Evolutionary conservation across 495 filamentous ascomycete genomes (phyloP).

Genomic region (Penicillium desertorum): DNA sequence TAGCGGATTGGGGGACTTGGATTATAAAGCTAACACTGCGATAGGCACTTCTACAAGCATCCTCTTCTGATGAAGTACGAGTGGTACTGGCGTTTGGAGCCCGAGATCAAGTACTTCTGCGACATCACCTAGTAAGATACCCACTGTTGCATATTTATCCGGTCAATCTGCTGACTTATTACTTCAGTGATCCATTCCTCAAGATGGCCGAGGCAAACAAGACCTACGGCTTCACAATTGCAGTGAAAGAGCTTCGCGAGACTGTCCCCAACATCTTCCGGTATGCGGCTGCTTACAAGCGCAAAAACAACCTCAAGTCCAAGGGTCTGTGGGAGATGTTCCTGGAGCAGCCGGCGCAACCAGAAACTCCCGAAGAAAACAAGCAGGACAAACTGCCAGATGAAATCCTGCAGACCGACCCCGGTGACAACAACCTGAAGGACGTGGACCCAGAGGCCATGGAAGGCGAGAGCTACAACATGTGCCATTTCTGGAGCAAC

Average conservation of each 20-base stretch:
- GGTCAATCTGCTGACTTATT: conserved; percentile 25
- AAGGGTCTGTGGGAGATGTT: conserved; percentile 99
- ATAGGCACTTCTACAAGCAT: conserved; percentile 96
- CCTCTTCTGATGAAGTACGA: conserved; percentile 93
- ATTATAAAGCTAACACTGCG: conserved; percentile 16
- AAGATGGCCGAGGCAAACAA: conserved; percentile 92
- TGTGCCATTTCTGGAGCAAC: conserved; percentile 99
- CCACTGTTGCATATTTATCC: neutral
- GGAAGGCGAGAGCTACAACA: conserved; percentile 98
- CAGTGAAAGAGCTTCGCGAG: conserved; percentile 96
- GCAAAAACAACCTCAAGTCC: conserved; percentile 84
- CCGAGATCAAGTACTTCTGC: conserved; percentile 99
- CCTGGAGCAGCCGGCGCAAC: conserved; percentile 66
- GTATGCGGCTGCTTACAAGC: conserved; percentile 98
- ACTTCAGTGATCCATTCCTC: conserved; percentile 82
- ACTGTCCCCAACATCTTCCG: conserved; percentile 99
- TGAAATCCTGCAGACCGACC: conserved; percentile 76
- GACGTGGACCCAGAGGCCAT: conserved; percentile 91
- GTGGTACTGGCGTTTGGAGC: conserved; percentile 99
- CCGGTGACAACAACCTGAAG: conserved; percentile 65
- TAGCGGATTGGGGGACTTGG: conserved; percentile 10
- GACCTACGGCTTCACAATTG: conserved; percentile 98
- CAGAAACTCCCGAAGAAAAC: conserved; percentile 59
- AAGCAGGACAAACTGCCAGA: conserved; percentile 73
- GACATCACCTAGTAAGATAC: conserved; percentile 93